phyloP scores from a whole-genome alignment of 2,329 filamentous ascomycete genomes.

The Celoporthe dispersa region DNA sequence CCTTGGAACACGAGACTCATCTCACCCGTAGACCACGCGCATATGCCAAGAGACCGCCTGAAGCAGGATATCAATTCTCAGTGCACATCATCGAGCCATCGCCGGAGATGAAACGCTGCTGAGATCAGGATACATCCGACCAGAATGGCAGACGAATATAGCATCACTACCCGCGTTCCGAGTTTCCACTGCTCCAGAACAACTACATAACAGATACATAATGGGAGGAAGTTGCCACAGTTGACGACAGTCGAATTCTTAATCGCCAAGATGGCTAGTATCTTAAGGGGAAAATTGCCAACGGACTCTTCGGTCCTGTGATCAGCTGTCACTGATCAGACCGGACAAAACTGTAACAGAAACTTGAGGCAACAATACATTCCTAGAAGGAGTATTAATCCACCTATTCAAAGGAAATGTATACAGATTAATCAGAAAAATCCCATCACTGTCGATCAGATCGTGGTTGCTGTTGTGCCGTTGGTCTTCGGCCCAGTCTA shows the following conservation, averaged over 20 bases:
- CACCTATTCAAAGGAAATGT: not conserved
- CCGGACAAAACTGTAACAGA: not conserved
- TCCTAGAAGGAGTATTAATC: not conserved
- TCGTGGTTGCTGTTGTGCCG: not conserved
- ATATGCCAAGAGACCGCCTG: conserved; percentile 9
- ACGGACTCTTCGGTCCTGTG: not conserved
- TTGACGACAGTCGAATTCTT: not conserved
- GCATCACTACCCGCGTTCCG: not conserved
- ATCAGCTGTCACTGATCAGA: not conserved
- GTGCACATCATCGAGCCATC: not conserved
- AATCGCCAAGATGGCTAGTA: not conserved
- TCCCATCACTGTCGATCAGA: not conserved
- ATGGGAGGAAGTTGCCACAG: not conserved
- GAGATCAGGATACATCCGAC: not conserved
- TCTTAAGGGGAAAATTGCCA: not conserved
- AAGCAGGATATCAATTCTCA: not conserved
- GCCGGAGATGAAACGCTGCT: not conserved
- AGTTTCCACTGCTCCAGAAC: not conserved
- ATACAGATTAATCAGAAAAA: not conserved
- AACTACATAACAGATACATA: not conserved
- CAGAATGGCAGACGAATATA: not conserved
- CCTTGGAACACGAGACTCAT: not conserved
- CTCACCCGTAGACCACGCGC: not conserved
- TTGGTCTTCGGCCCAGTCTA: not conserved
- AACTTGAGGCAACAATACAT: not conserved